Percentiles rank a stretch among this genome's conserved stretches.
These are phyloP conservation scores for Leptomonas seymouri DNA, from an alignment of 208 protist genomes.

Conservation along the genomic window DNA sequence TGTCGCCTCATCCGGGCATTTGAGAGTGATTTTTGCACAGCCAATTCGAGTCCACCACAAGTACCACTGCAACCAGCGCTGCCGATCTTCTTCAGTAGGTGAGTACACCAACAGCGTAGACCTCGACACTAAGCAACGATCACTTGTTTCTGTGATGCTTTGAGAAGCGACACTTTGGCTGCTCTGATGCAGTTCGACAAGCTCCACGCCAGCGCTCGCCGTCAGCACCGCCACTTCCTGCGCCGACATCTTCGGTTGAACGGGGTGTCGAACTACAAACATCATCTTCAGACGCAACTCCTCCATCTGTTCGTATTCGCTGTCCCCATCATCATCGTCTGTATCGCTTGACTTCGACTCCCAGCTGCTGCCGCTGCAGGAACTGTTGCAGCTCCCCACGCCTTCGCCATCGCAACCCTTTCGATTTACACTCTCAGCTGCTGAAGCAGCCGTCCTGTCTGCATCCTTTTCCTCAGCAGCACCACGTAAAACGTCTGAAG, in stretches of 20 bases:
- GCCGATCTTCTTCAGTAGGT: background rate
- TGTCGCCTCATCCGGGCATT: constrained; percentile 34
- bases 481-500: background rate
- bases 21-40: constrained; percentile 72
- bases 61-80: constrained; percentile 64
- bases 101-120: background rate
- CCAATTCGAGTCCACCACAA: constrained; percentile 70
- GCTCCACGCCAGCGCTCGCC: constrained; percentile 44
- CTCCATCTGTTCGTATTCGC: constrained; percentile 58
- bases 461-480: background rate
- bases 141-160: background rate
- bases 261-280: constrained; percentile 56
- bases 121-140: background rate
- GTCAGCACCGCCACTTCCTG: constrained; percentile 44
- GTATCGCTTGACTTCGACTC: constrained; percentile 12
- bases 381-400: background rate
- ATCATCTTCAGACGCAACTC: constrained; percentile 71
- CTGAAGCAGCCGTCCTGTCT: too few species aligned
- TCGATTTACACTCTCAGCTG: background rate
- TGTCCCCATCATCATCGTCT: constrained; percentile 43
- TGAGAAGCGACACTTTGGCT: background rate
- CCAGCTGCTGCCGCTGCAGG: constrained; percentile 17
- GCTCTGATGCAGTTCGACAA: constrained; percentile 37
- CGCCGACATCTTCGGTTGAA: constrained; percentile 44
- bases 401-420: background rate